A percentile compares a stretch with the other conserved stretches of the same genome.
Conservation (phyloP, 176 grass and related monocot species). For the Carex littledalei region DNA sequence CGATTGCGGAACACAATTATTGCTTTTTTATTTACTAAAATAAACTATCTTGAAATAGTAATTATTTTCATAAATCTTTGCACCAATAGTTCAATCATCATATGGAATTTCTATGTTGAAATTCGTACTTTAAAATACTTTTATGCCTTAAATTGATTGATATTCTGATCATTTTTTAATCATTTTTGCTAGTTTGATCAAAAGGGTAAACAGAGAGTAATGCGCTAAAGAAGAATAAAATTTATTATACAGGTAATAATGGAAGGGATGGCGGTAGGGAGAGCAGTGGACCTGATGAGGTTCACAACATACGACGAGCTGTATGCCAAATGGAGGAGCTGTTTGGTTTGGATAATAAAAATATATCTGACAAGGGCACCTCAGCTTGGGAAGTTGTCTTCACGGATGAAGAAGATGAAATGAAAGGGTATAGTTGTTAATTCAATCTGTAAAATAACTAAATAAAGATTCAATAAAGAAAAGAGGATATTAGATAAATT, state of each 20-base stretch:
- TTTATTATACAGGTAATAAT: constrained; percentile 60
- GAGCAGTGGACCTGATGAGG: constrained; percentile 77
- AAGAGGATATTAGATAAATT: too few species aligned
- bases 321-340: constrained; percentile 57
- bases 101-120: too few species aligned
- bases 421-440: too few species aligned
- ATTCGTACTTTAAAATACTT: too few species aligned
- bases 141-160: too few species aligned
- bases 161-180: too few species aligned
- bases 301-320: constrained; percentile 39
- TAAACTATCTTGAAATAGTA: not conserved
- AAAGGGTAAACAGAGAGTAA: not conserved
- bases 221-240: constrained; percentile 9
- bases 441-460: too few species aligned
- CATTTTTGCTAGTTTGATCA: too few species aligned
- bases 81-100: not conserved
- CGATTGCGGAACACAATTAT: not conserved
- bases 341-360: constrained; percentile 33
- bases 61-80: not conserved
- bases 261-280: constrained; percentile 87
- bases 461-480: too few species aligned
- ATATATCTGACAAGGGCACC: too few species aligned
- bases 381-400: too few species aligned
- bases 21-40: not conserved
- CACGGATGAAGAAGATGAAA: too few species aligned